Percentiles rank a stretch among this genome's conserved stretches.
These are phyloP conservation scores for Ambrosiella cleistominuta DNA, from an alignment of 2,329 filamentous ascomycete genomes.

Conservation along the genomic window DNA sequence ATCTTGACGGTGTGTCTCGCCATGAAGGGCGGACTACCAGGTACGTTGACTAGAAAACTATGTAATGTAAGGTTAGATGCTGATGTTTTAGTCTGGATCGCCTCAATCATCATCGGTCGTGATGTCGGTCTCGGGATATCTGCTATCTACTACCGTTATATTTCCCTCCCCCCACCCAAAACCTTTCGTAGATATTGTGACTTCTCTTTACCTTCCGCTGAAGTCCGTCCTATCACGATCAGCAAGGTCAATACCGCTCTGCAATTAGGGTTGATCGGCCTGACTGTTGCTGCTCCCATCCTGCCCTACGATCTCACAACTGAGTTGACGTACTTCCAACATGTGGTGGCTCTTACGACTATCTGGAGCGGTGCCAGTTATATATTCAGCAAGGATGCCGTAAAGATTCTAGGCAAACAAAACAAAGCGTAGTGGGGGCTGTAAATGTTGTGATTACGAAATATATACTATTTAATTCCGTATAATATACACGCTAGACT, in stretches of 20 bases:
- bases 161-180: slow-evolving; percentile 82
- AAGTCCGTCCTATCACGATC: slow-evolving; percentile 67
- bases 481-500: not conserved
- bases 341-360: slow-evolving; percentile 69
- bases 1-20: slow-evolving; percentile 74
- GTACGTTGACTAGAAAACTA: slow-evolving; percentile 29
- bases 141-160: slow-evolving; percentile 91
- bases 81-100: slow-evolving; percentile 51
- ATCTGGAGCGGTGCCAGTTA: slow-evolving; percentile 91
- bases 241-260: slow-evolving; percentile 90
- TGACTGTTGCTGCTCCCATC: slow-evolving; percentile 65
- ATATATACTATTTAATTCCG: not conserved
- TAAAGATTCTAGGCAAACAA: slow-evolving; percentile 52
- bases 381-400: slow-evolving; percentile 74
- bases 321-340: slow-evolving; percentile 46
- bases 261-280: slow-evolving; percentile 71
- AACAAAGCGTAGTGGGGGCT: not conserved
- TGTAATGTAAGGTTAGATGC: not conserved
- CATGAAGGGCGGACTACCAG: slow-evolving; percentile 61
- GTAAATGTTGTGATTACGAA: no score
- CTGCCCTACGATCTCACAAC: slow-evolving; percentile 39
- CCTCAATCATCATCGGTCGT: slow-evolving; percentile 74
- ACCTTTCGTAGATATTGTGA: slow-evolving; percentile 92
- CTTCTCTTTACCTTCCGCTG: slow-evolving; percentile 75
- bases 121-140: slow-evolving; percentile 69